Conservation (phyloP, 2,329 filamentous ascomycete genomes). For the Macrophomina pseudophaseolina region DNA sequence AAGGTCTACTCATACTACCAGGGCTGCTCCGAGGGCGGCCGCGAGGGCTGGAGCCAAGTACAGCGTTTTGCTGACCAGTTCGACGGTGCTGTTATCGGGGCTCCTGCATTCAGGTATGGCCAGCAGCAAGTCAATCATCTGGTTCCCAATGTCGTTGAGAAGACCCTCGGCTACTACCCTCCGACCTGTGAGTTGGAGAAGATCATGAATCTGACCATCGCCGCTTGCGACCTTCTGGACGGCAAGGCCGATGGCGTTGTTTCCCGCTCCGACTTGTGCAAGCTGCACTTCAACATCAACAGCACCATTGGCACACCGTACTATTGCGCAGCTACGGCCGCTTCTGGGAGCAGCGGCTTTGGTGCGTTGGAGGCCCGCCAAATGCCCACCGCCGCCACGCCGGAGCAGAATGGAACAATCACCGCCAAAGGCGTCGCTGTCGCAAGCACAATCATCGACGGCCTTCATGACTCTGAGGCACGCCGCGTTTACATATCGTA, state of each 20-base stretch:
- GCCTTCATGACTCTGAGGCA: constrained; percentile 48
- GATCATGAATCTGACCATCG: constrained; percentile 61
- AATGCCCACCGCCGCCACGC: constrained; percentile 24
- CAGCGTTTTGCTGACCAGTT: constrained; percentile 57
- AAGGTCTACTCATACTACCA: constrained; percentile 57
- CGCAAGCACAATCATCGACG: constrained; percentile 36
- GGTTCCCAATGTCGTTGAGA: constrained; percentile 46
- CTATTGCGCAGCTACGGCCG: constrained; percentile 45
- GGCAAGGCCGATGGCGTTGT: constrained; percentile 61
- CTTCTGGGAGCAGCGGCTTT: constrained; percentile 23
- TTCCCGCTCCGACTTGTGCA: constrained; percentile 55
- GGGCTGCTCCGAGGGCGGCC: constrained; percentile 61
- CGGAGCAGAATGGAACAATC: constrained; percentile 41
- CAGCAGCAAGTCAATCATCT: constrained; percentile 55
- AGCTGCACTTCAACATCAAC: constrained; percentile 52
- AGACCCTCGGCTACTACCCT: constrained; percentile 48
- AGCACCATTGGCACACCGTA: constrained; percentile 54
- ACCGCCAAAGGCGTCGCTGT: constrained; percentile 36
- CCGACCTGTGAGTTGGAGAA: constrained; percentile 55
- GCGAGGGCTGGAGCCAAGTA: constrained; percentile 56
- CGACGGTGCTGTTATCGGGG: constrained; percentile 53
- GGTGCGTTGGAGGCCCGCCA: constrained; percentile 27
- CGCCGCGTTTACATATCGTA: constrained; percentile 50
- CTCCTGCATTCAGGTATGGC: constrained; percentile 54
- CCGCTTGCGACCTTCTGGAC: constrained; percentile 61